Evolutionary conservation across 169 alveolate genomes (phyloP).

Genomic region (Plasmodium inui): DNA sequence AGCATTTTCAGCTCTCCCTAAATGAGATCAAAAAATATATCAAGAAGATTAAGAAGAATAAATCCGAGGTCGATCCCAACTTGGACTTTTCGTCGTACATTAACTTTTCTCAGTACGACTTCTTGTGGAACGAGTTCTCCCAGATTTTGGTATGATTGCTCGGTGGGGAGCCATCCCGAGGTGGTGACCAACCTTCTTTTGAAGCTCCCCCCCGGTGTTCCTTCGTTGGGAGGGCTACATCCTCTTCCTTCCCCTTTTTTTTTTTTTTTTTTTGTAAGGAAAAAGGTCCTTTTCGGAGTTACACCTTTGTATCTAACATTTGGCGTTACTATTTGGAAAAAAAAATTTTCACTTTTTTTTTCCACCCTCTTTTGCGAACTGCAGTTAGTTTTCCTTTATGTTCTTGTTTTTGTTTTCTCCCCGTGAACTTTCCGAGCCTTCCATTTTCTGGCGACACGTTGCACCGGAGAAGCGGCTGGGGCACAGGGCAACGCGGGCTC

Average conservation of each 20-base stretch:
- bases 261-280: not conserved
- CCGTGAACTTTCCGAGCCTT: not conserved
- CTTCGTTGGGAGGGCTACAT: not conserved
- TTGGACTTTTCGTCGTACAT: conserved; percentile 35
- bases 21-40: conserved; percentile 60
- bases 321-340: not conserved
- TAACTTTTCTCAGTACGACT: conserved; percentile 52
- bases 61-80: conserved; percentile 2
- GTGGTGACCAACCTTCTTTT: not conserved
- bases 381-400: not conserved
- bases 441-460: not conserved
- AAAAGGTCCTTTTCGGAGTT: not conserved
- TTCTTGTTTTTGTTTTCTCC: not conserved
- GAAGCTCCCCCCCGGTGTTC: not conserved
- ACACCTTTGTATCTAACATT: not conserved
- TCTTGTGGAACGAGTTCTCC: conserved; percentile 69
- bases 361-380: not conserved
- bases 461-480: not conserved
- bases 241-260: not conserved
- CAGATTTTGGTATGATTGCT: not conserved
- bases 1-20: conserved; percentile 33
- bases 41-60: conserved; percentile 17
- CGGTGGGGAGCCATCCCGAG: not conserved
- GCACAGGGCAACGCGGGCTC: too few relatives aligned
- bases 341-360: not conserved